phyloP scores from a whole-genome alignment of 108 stramenopile genomes.

The Schizochytrium sp. region DNA sequence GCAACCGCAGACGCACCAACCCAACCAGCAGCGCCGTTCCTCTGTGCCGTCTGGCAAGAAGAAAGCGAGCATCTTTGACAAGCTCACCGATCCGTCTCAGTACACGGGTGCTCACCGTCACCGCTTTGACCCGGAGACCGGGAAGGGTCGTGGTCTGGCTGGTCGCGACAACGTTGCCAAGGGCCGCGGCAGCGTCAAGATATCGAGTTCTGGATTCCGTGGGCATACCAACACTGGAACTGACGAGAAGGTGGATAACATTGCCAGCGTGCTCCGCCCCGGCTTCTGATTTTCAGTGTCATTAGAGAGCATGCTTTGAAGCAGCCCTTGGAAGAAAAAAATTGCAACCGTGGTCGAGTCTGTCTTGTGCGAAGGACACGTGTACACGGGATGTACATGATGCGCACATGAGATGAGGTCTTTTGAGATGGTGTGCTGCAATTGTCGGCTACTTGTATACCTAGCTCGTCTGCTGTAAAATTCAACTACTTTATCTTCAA shows the following conservation, averaged over 20 bases:
- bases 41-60: neutral
- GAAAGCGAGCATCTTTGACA: conserved; percentile 17
- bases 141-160: neutral
- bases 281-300: neutral
- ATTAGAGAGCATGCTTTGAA: too few species aligned
- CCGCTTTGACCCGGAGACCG: conserved; percentile 22
- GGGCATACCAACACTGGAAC: neutral
- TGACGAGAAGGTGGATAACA: neutral
- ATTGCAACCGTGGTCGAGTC: too few species aligned
- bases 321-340: too few species aligned
- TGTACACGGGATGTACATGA: too few species aligned
- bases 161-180: neutral
- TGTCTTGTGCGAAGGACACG: too few species aligned
- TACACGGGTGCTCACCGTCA: conserved; percentile 33
- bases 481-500: too few species aligned
- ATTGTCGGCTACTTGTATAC: too few species aligned
- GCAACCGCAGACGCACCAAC: too few species aligned
- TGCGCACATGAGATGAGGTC: too few species aligned
- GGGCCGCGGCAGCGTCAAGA: neutral
- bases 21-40: too few species aligned
- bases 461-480: too few species aligned
- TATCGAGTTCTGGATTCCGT: neutral
- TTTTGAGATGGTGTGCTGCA: too few species aligned
- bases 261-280: neutral
- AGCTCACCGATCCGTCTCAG: conserved; percentile 17